Base-by-base conservation (phyloP, 2,329 filamentous ascomycete species). In the Ophiocordyceps unilateralis region DNA sequence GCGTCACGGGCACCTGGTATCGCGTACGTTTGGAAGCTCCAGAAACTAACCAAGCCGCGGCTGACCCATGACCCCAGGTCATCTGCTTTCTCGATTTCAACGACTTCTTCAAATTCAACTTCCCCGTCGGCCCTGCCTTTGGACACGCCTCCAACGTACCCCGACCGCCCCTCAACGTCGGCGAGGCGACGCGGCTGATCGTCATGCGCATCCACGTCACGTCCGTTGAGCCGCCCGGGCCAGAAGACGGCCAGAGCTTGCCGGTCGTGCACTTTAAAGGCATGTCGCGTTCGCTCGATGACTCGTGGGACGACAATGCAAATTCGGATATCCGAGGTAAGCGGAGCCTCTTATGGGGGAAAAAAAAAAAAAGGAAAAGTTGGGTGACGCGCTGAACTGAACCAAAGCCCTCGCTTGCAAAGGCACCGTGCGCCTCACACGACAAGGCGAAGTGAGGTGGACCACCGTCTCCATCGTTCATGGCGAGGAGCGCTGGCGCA, bases 61-160 rank as follows among this genome's bases (percentile, higher is more conserved):
- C 28, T 26, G 15, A 11, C 34, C 19, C 15, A 11, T 20, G 6
- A 2, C 7, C 10, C 5, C 45, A 65, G 59, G 53, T 69, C 30
- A 59, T 69, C 3, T 69, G 62, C 48, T 72, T 71, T 47, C 56
- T 74, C 47, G 81, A 86, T 56, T 86, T 81, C 55, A 75, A 71
- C 50, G 81, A 87, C 54, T 74, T 88, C 30, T 81, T 78, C 56
- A 61, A 63, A 19, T 86, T 78, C 64, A 88, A 88, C 54, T 86
- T 86, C 53, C 62, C 61, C n/a, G 50, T 56, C 2, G 58, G 58
- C 8, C 32, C 9, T 6, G 32, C n/a, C 17, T 58, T 65, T 7
- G 55, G 63, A 11, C 57, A 66, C 1, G 62, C 60, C 1, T 56
- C 51, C 38, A 61, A 59, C 49, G 62, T 59, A 43, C 72, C 64